Conservation (phyloP, 306 rosid genomes). For the Datisca glomerata region DNA sequence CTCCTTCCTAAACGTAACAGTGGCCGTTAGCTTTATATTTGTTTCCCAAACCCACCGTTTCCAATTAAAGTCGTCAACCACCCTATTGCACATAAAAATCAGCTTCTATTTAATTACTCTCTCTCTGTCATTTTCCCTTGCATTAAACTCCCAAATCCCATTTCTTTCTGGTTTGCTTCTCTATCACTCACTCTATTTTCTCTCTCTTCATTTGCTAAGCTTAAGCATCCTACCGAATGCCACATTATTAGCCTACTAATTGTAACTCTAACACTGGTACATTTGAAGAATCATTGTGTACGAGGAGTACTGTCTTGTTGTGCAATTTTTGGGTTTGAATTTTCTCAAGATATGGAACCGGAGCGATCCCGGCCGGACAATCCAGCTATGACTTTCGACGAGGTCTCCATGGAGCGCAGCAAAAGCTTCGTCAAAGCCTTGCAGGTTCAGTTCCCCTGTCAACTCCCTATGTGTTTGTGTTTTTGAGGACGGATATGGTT, state of each 20-base stretch:
- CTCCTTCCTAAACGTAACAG: too few species aligned
- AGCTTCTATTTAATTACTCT: too few species aligned
- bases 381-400: constrained; percentile 73
- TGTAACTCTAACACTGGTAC: neutral
- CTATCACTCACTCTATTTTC: constrained; percentile 22
- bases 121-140: constrained; percentile 28
- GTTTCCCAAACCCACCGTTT: too few species aligned
- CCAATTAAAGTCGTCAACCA: too few species aligned
- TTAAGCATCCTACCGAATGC: constrained; percentile 24
- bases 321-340: constrained; percentile 3
- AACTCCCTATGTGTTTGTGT: neutral
- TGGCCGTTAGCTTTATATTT: too few species aligned
- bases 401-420: constrained; percentile 83
- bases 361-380: constrained; percentile 37
- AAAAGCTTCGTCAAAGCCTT: constrained; percentile 74
- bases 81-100: too few species aligned
- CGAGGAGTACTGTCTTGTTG: neutral
- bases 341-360: constrained; percentile 41
- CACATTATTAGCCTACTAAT: constrained; percentile 10
- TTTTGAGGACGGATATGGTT: constrained; percentile 42
- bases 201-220: constrained; percentile 4
- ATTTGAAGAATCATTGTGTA: neutral
- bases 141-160: constrained; percentile 21
- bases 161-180: constrained; percentile 26
- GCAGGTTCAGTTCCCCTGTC: constrained; percentile 40